A percentile compares a stretch with the other conserved stretches of the same genome.
Conservation (phyloP, 371 early-diverging fungal genomes). For the Actinomucor elegans region DNA sequence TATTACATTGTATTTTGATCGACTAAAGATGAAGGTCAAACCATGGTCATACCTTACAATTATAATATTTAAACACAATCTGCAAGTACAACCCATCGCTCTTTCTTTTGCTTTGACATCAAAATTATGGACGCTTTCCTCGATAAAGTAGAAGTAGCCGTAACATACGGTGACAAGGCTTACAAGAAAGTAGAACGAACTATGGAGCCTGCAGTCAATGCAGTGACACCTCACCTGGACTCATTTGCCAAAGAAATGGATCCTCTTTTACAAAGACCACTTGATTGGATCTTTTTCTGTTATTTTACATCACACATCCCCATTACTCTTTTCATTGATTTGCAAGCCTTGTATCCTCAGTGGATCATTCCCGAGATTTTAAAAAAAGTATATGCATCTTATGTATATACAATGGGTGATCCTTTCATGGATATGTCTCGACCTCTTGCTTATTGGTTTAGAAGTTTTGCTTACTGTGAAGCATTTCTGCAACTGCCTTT, state of each 20-base stretch:
- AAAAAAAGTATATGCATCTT: not conserved
- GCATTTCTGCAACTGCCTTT: conserved; percentile 25
- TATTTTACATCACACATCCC: conserved; percentile 25
- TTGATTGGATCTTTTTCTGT: conserved; percentile 19
- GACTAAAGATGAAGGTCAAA: too few species aligned
- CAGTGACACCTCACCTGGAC: conserved; percentile 6
- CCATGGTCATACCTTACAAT: too few species aligned
- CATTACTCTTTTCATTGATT: conserved; percentile 18
- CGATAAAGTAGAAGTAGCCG: conserved; percentile 8
- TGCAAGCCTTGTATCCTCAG: conserved; percentile 19
- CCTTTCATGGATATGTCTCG: conserved; percentile 16
- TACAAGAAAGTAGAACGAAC: not conserved
- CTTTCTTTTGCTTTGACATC: not conserved
- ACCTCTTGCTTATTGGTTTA: conserved; percentile 19
- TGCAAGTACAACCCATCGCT: not conserved
- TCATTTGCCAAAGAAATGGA: conserved; percentile 5
- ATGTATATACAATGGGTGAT: conserved; percentile 8
- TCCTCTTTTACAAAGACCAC: conserved; percentile 10
- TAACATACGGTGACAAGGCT: conserved; percentile 1
- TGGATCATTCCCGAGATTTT: conserved; percentile 10
- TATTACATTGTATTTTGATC: too few species aligned
- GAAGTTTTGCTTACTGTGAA: conserved; percentile 20
- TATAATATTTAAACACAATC: too few species aligned
- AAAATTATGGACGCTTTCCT: conserved; percentile 2
- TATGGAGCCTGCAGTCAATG: not conserved